Conservation (phyloP, 2,329 filamentous ascomycete genomes). For the Lojkania enalia region DNA sequence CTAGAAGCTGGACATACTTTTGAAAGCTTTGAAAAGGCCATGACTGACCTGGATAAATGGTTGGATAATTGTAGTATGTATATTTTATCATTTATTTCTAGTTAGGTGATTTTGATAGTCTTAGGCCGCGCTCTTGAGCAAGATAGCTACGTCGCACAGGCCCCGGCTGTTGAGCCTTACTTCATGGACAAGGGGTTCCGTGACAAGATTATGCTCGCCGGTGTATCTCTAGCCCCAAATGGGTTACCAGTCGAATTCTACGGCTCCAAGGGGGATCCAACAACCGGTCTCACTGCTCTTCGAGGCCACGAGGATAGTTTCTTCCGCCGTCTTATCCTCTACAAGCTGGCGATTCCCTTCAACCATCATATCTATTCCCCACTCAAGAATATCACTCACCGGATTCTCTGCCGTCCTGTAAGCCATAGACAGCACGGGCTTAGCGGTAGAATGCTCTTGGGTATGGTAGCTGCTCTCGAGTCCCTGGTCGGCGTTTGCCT, state of each 20-base stretch:
- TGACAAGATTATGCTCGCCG: background rate
- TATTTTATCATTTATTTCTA: no score
- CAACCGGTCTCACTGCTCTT: constrained; percentile 2
- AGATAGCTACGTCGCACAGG: constrained; percentile 7
- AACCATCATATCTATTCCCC: constrained; percentile 1
- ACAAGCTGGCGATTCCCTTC: constrained; percentile 6
- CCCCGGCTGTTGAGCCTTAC: constrained; percentile 2
- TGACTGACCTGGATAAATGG: no score
- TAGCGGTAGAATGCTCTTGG: constrained; percentile 3
- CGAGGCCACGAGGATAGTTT: constrained; percentile 1
- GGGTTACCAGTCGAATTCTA: constrained; percentile 4
- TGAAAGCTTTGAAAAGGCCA: no score
- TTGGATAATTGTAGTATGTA: no score
- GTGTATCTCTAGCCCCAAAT: constrained; percentile 5
- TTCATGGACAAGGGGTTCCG: constrained; percentile 12
- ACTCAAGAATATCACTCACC: background rate
- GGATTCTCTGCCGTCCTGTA: background rate
- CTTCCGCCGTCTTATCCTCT: constrained; percentile 8
- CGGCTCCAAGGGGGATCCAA: constrained; percentile 5
- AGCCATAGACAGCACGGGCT: background rate
- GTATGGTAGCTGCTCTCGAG: constrained; percentile 6
- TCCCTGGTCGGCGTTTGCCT: constrained; percentile 5
- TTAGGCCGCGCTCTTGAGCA: constrained; percentile 7
- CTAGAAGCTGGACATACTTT: no score
- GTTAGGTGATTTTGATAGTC: no score